phyloP scores from a whole-genome alignment of 345 rosid species.

The Citrus inodora region DNA sequence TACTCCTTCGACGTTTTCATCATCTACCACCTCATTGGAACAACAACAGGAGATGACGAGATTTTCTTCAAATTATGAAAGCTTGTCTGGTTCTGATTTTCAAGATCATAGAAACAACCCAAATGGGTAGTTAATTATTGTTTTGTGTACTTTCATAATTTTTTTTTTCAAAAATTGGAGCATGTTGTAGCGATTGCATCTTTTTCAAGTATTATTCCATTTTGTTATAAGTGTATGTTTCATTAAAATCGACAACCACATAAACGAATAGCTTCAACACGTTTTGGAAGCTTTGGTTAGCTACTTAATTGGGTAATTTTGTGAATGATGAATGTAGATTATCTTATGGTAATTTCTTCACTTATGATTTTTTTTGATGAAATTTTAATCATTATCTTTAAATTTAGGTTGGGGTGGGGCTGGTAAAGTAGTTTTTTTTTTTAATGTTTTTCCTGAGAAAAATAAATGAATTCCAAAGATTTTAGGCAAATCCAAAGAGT shows the following conservation, averaged over 20 bases:
- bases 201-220: not conserved
- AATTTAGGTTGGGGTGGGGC: too few relatives aligned
- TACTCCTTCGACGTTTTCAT: conserved; percentile 33
- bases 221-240: not conserved
- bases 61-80: conserved; percentile 25
- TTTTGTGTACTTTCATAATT: not conserved
- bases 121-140: conserved; percentile 8
- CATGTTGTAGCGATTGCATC: not conserved
- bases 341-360: too few relatives aligned
- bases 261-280: not conserved
- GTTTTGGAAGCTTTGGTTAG: not conserved
- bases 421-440: too few relatives aligned
- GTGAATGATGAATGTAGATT: too few relatives aligned
- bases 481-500: too few relatives aligned
- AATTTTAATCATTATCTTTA: too few relatives aligned
- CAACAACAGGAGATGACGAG: conserved; percentile 21
- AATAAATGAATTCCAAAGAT: too few relatives aligned
- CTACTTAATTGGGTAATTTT: not conserved
- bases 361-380: too few relatives aligned
- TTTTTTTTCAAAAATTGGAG: not conserved
- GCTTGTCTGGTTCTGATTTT: conserved; percentile 28
- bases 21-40: conserved; percentile 13
- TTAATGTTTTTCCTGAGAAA: too few relatives aligned
- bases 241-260: not conserved
- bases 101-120: conserved; percentile 20